Conservation (phyloP, 176 grass and related monocot species). For the Oryza glaberrima region DNA sequence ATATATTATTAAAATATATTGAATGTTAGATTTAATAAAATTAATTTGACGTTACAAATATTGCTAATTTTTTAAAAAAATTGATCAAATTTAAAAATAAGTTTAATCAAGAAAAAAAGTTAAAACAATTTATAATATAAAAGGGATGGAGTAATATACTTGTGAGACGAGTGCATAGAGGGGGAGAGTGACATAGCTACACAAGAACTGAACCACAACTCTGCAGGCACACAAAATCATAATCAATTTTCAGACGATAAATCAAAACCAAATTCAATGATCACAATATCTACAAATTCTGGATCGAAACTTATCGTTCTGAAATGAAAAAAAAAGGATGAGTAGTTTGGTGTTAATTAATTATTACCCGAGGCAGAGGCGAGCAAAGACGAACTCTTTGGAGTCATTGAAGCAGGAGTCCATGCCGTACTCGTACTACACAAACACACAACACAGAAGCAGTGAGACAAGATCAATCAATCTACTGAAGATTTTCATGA, state of each 20-base stretch:
- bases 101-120: no score
- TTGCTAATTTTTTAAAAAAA: no score
- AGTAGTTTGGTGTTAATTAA: background rate
- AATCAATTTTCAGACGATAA: background rate
- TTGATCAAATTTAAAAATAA: no score
- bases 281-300: background rate
- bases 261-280: background rate
- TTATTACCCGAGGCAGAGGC: constrained; percentile 79
- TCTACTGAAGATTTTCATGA: background rate
- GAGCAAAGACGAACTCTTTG: constrained; percentile 50
- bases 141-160: background rate
- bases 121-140: no score
- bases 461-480: constrained; percentile 11
- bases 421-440: constrained; percentile 91
- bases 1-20: no score
- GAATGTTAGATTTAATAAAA: no score
- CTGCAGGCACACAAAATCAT: constrained; percentile 35
- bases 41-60: no score
- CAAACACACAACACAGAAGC: background rate
- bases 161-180: constrained; percentile 77
- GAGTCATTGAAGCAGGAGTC: constrained; percentile 91
- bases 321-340: background rate
- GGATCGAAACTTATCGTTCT: background rate
- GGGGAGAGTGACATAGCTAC: constrained; percentile 82
- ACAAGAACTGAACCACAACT: constrained; percentile 71